phyloP scores from a whole-genome alignment of 202 grass and related monocot genomes.

The Setaria viridis region DNA sequence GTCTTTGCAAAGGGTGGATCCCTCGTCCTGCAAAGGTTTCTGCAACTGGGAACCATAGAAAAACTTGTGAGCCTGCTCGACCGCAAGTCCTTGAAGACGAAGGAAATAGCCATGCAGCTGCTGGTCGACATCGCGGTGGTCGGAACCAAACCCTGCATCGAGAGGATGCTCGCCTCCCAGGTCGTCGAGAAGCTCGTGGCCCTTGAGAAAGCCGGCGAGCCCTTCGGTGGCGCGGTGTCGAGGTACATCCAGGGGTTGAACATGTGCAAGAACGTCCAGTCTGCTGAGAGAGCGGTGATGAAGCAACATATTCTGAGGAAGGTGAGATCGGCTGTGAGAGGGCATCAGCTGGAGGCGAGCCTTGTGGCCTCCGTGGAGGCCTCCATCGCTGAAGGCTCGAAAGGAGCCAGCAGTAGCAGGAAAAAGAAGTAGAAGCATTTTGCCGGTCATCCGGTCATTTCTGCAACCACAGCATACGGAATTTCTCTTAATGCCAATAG shows the following conservation, averaged over 20 bases:
- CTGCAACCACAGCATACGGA: background rate
- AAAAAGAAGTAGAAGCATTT: conserved; percentile 51
- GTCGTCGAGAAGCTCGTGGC: conserved; percentile 57
- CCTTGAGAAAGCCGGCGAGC: conserved; percentile 55
- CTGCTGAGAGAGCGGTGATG: conserved; percentile 63
- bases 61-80: conserved; percentile 58
- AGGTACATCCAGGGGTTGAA: conserved; percentile 72
- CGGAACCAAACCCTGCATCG: conserved; percentile 62
- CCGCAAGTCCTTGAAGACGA: conserved; percentile 54
- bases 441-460: background rate
- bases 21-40: conserved; percentile 54
- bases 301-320: conserved; percentile 70
- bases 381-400: conserved; percentile 53
- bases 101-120: conserved; percentile 54
- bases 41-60: conserved; percentile 53
- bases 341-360: conserved; percentile 55
- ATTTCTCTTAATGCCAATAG: background rate
- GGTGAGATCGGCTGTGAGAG: conserved; percentile 52
- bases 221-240: conserved; percentile 51
- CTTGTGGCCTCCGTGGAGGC: conserved; percentile 62
- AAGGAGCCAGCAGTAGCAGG: conserved; percentile 57
- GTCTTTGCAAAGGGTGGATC: conserved; percentile 61
- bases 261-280: conserved; percentile 67
- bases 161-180: conserved; percentile 58
- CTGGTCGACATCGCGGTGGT: conserved; percentile 56